Evolutionary conservation across 192 early-diverging fungal genomes (phyloP), one percentile per base, ranked within the genome.

Genomic region (Oehlia diaphana): DNA sequence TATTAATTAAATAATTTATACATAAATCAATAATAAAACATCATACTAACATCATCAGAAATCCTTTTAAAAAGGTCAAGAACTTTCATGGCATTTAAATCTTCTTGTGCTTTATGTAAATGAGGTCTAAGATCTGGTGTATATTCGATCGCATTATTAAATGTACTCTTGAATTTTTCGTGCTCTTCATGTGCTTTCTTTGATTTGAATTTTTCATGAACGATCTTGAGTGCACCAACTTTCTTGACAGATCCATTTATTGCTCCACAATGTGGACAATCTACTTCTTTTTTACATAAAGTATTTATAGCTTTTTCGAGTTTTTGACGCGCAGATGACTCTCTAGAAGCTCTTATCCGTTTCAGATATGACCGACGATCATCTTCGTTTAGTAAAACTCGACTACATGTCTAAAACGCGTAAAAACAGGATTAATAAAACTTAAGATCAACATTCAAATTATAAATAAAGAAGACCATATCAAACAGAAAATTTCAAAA

Each of bases 211-310:
- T 95, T 95, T 80, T 99, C 98, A 85, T 99, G 98, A 4, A 97
- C 88, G 71, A 99, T 92, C 85, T 97, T 98, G 33, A 99, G 85
- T 10, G 96, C 94, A 0, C 96, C 96, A 13, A 95, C 96, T 84
- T 98, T 98, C 83, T 99, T 99, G 1, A 99, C 96, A 23, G 92
- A 91, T 26, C 94, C 95, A 82, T 99, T 99, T 58, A 90, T 86
- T 9, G 84, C 91, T 23, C 86, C 86, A 79, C 97, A 99, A 76
- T 95, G 87, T 28, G 91, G 93, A 80, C 97, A 99, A 70, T 90
- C 89, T 0, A 89, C 88, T 19, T 90, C 90, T 84, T 98, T 99
- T 87, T 96, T 95, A 89, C 96, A 98, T 4, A 83, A 85, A 31
- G 90, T 89, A 81, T 95, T 97, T 69, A 99, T 82, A 62, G 84